Conservation (phyloP, 2,329 filamentous ascomycete species). For the Claviceps citrina region DNA sequence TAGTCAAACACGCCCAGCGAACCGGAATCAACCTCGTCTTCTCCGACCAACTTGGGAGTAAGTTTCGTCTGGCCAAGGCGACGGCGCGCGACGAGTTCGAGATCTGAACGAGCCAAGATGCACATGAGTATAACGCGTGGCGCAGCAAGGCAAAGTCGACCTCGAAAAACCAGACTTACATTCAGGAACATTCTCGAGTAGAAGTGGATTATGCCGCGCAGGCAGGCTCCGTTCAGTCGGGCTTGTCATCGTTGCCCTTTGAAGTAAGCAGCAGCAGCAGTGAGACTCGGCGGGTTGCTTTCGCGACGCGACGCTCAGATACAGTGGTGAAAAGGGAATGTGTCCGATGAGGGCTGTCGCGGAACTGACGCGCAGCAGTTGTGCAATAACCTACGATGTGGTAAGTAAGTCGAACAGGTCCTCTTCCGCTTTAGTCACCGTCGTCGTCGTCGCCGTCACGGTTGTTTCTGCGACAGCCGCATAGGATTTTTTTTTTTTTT, state of each 20-base stretch:
- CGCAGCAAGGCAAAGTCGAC: neutral
- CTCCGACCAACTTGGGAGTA: slow-evolving; percentile 61
- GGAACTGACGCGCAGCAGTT: neutral
- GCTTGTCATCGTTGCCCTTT: slow-evolving; percentile 18
- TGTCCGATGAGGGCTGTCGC: neutral
- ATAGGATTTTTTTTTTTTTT: neutral
- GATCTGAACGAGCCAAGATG: slow-evolving; percentile 30
- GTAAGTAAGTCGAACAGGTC: neutral
- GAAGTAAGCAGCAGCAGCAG: neutral
- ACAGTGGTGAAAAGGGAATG: neutral
- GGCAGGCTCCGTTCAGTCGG: slow-evolving; percentile 35
- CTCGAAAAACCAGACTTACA: slow-evolving; percentile 30
- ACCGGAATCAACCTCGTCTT: slow-evolving; percentile 57
- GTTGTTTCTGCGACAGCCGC: neutral
- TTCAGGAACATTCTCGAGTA: slow-evolving; percentile 46
- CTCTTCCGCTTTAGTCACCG: neutral
- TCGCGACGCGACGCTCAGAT: slow-evolving; percentile 2
- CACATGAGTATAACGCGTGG: neutral
- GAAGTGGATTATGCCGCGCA: slow-evolving; percentile 47
- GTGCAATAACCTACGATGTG: neutral
- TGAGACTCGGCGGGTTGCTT: neutral
- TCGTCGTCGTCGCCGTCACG: neutral
- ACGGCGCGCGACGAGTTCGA: slow-evolving; percentile 65
- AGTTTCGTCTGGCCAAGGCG: slow-evolving; percentile 88
- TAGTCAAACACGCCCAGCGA: slow-evolving; percentile 84